Conservation (phyloP, 2,329 filamentous ascomycete species). For the Mycosphaerella arachidis region DNA sequence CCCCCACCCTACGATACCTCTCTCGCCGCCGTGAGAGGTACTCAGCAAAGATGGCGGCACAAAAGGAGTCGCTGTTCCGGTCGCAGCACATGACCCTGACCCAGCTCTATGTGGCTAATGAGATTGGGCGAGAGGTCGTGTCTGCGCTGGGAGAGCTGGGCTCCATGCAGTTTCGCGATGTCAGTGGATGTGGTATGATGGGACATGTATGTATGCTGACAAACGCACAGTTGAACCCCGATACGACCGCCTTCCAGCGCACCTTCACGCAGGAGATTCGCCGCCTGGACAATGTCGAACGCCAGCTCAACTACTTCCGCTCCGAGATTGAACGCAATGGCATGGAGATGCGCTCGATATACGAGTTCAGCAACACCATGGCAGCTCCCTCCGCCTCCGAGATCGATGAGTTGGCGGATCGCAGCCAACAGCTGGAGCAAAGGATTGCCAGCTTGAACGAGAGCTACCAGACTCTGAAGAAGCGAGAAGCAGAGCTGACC, state of each 20-base stretch:
- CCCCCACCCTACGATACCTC: slow-evolving; percentile 9
- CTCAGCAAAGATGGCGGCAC: slow-evolving; percentile 49
- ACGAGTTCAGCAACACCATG: slow-evolving; percentile 77
- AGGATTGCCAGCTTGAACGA: slow-evolving; percentile 88
- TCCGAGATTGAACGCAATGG: slow-evolving; percentile 89
- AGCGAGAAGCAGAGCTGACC: slow-evolving; percentile 90
- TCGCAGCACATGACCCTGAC: slow-evolving; percentile 99
- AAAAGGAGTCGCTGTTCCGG: slow-evolving; percentile 93
- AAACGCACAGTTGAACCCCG: slow-evolving; percentile 71
- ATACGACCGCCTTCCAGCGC: slow-evolving; percentile 89
- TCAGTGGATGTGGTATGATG: slow-evolving; percentile 47
- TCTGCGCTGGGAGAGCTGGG: slow-evolving; percentile 94
- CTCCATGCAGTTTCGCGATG: slow-evolving; percentile 94
- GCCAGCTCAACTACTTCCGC: slow-evolving; percentile 94
- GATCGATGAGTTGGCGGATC: slow-evolving; percentile 91
- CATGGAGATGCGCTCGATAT: slow-evolving; percentile 81
- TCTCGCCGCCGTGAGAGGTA: slow-evolving; percentile 8
- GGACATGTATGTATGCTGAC: slow-evolving; percentile 18
- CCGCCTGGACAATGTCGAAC: slow-evolving; percentile 94
- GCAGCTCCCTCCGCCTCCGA: slow-evolving; percentile 86
- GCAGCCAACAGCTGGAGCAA: slow-evolving; percentile 87
- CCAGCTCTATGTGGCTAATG: slow-evolving; percentile 98
- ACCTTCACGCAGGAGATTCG: slow-evolving; percentile 98
- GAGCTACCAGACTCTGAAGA: slow-evolving; percentile 97
- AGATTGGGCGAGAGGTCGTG: slow-evolving; percentile 96